Evolutionary conservation across 306 rosid genomes (phyloP).

Genomic region (Lagenaria siceraria): DNA sequence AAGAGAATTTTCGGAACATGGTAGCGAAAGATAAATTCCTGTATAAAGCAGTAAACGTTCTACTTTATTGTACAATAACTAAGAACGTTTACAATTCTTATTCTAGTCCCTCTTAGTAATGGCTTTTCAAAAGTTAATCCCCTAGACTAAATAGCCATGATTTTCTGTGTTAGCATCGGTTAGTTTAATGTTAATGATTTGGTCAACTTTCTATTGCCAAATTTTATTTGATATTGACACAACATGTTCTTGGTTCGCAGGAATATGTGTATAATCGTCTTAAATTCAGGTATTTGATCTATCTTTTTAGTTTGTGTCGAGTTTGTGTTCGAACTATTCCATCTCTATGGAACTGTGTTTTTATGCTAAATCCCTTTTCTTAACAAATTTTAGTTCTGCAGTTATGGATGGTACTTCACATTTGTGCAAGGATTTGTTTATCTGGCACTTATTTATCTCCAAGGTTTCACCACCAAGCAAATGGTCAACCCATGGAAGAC

Average conservation of each 20-base stretch:
- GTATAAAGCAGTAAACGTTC: neutral
- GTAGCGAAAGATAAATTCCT: neutral
- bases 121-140: neutral
- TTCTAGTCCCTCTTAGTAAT: neutral
- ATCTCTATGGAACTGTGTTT: neutral
- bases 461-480: conserved; percentile 47
- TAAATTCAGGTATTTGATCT: conserved; percentile 30
- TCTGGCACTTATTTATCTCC: conserved; percentile 28
- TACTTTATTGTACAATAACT: neutral
- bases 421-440: conserved; percentile 60
- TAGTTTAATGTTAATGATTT: neutral
- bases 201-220: neutral
- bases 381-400: conserved; percentile 6
- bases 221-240: neutral
- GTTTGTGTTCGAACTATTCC: neutral
- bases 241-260: conserved; percentile 13
- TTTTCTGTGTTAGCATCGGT: neutral
- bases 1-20: neutral
- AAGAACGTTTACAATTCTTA: neutral
- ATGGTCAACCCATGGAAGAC: conserved; percentile 56
- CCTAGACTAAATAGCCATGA: neutral
- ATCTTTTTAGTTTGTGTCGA: neutral
- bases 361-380: neutral
- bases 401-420: conserved; percentile 64
- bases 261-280: conserved; percentile 56